Evolutionary conservation across 1,139 yeast genomes (phyloP).

Genomic region (Scheffersomyces parashehatae): DNA sequence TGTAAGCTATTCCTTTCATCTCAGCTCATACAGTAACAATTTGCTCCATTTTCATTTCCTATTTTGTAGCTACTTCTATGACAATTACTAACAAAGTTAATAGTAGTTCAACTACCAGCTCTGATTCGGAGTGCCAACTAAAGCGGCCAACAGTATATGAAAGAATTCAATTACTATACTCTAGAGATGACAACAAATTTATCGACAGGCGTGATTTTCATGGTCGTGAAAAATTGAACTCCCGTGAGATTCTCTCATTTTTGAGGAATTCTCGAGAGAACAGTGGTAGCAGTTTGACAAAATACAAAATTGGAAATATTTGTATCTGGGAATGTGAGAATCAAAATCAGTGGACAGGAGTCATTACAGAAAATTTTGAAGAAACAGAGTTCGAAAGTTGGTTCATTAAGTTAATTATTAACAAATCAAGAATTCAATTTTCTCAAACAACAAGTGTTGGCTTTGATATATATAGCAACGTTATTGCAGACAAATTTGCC

Average conservation of each 20-base stretch:
- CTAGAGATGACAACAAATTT: conserved; percentile 19
- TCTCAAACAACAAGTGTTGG: conserved; percentile 5
- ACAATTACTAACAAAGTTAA: too few species aligned
- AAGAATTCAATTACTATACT: conserved; percentile 31
- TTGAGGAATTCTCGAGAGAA: too few species aligned
- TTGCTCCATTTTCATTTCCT: too few species aligned
- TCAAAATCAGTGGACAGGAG: conserved; percentile 21
- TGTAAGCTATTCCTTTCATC: too few species aligned
- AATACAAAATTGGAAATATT: background rate
- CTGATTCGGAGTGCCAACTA: background rate
- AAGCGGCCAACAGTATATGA: conserved; percentile 29
- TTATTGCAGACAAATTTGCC: conserved; percentile 37
- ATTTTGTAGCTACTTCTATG: too few species aligned
- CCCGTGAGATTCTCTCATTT: background rate
- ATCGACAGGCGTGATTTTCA: conserved; percentile 12
- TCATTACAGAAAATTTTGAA: conserved; percentile 27
- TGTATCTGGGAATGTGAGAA: background rate
- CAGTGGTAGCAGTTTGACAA: background rate
- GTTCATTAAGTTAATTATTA: conserved; percentile 31
- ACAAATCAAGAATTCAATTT: conserved; percentile 14
- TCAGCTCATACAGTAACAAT: too few species aligned
- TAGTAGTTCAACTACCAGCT: background rate
- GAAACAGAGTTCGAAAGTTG: conserved; percentile 31
- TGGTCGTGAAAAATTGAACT: conserved; percentile 5
- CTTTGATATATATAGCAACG: conserved; percentile 10